A percentile compares a stretch with the other conserved stretches of the same genome.
These are phyloP conservation scores for Ophiognomonia clavigignenti-juglandacearum DNA, from an alignment of 2,329 filamentous ascomycete species.

Conservation along the genomic window DNA sequence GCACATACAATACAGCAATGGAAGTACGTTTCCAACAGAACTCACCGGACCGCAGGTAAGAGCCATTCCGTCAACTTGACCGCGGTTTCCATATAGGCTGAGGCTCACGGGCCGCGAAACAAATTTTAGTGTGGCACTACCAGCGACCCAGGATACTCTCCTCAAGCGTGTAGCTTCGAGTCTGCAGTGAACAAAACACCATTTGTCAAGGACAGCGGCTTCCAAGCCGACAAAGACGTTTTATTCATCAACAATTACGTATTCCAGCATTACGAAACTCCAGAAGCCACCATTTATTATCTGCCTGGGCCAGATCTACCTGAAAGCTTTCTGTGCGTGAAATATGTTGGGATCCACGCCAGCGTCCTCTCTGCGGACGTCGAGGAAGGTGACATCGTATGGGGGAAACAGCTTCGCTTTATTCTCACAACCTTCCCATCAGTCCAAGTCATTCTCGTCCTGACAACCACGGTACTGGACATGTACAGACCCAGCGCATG, in stretches of 20 bases:
- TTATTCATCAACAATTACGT: conserved; percentile 11
- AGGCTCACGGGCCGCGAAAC: not conserved
- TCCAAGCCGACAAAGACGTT: conserved; percentile 3
- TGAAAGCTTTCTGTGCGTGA: not conserved
- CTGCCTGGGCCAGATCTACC: not conserved
- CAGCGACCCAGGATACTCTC: not conserved
- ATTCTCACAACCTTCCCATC: conserved; percentile 7
- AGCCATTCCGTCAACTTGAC: not conserved
- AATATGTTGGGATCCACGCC: conserved; percentile 9
- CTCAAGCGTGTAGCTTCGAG: not conserved
- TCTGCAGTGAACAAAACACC: not conserved
- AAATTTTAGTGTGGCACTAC: not conserved
- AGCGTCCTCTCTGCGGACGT: conserved; percentile 3
- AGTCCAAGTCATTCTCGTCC: not conserved
- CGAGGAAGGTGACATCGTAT: conserved; percentile 5
- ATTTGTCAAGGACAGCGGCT: not conserved
- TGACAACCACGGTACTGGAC: conserved; percentile 1
- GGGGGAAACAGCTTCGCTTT: conserved; percentile 10
- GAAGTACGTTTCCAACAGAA: not conserved
- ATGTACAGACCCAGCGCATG: not conserved
- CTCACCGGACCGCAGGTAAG: not conserved
- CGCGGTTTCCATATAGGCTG: not conserved
- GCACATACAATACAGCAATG: not conserved
- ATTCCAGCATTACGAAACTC: conserved; percentile 7
- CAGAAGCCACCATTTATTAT: not conserved